Evolutionary conservation across 345 rosid species (phyloP).

Genomic region (Murraya paniculata): DNA sequence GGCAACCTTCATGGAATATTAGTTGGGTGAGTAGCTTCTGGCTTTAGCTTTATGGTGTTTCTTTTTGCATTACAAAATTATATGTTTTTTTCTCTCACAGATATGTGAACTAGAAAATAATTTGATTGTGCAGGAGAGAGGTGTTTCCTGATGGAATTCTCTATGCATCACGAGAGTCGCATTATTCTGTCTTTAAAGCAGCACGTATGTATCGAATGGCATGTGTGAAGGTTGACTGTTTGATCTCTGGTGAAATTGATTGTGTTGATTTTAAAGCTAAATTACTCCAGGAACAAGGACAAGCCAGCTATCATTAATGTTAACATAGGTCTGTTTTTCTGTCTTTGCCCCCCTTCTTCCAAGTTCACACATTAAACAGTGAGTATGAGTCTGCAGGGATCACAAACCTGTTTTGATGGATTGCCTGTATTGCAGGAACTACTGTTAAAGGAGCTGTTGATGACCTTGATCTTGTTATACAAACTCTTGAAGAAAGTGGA

Average conservation of each 20-base stretch:
- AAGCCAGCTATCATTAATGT: constrained; percentile 91
- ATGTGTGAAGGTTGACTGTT: constrained; percentile 68
- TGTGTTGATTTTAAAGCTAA: constrained; percentile 64
- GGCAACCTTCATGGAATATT: constrained; percentile 99
- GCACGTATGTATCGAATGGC: constrained; percentile 97
- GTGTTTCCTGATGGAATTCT: constrained; percentile 87
- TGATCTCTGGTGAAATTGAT: constrained; percentile 86
- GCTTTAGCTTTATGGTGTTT: constrained; percentile 3
- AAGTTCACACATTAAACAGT: background rate
- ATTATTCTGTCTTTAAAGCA: constrained; percentile 92
- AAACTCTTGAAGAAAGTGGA: constrained; percentile 84
- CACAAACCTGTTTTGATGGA: background rate
- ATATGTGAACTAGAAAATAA: background rate
- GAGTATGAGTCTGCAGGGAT: background rate
- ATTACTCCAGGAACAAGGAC: constrained; percentile 71
- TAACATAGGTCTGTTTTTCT: constrained; percentile 65
- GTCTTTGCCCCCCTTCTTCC: background rate
- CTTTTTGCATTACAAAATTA: background rate
- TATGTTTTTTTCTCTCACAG: background rate
- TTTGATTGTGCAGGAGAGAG: constrained; percentile 60
- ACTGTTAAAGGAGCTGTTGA: constrained; percentile 98
- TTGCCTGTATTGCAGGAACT: constrained; percentile 51
- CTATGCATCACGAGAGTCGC: constrained; percentile 83
- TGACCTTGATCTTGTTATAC: constrained; percentile 91
- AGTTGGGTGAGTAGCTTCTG: constrained; percentile 59